Conservation (phyloP, 179 eudicot genomes). For the Beta macrorhiza region DNA sequence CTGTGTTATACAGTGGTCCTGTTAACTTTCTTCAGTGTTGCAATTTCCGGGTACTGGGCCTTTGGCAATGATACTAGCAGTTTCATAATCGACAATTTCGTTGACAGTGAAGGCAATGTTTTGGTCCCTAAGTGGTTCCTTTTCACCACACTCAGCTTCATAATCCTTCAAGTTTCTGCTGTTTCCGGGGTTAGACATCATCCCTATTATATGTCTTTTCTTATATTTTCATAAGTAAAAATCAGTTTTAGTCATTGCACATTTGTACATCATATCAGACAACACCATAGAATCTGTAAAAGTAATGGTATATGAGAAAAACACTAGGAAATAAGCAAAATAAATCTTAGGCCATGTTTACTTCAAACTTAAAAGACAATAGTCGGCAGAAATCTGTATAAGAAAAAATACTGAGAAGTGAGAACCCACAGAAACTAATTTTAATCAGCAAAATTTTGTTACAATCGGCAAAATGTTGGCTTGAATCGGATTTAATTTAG, state of each 20-base stretch:
- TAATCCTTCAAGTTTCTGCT: constrained; percentile 12
- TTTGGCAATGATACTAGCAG: constrained; percentile 16
- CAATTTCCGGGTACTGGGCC: constrained; percentile 18
- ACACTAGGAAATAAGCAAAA: too few relatives aligned
- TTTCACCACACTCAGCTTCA: constrained; percentile 16
- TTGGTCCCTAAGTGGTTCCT: constrained; percentile 16
- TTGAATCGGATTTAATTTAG: too few relatives aligned
- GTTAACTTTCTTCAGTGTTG: constrained; percentile 18
- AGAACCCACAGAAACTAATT: too few relatives aligned
- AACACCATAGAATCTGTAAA: too few relatives aligned
- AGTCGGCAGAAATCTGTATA: too few relatives aligned
- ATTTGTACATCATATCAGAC: too few relatives aligned
- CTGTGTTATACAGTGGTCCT: constrained; percentile 13
- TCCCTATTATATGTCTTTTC: not conserved
- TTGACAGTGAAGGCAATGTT: constrained; percentile 9
- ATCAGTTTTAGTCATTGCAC: not conserved
- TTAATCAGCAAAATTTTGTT: too few relatives aligned
- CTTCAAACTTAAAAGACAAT: too few relatives aligned
- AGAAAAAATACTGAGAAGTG: too few relatives aligned
- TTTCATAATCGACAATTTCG: constrained; percentile 5
- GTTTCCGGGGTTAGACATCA: constrained; percentile 7
- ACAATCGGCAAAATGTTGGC: too few relatives aligned
- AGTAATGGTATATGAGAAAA: too few relatives aligned
- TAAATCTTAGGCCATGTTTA: too few relatives aligned
- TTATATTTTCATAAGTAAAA: not conserved